Conservation (phyloP, 2,329 filamentous ascomycete genomes). For the Dactylonectria estremocensis region DNA sequence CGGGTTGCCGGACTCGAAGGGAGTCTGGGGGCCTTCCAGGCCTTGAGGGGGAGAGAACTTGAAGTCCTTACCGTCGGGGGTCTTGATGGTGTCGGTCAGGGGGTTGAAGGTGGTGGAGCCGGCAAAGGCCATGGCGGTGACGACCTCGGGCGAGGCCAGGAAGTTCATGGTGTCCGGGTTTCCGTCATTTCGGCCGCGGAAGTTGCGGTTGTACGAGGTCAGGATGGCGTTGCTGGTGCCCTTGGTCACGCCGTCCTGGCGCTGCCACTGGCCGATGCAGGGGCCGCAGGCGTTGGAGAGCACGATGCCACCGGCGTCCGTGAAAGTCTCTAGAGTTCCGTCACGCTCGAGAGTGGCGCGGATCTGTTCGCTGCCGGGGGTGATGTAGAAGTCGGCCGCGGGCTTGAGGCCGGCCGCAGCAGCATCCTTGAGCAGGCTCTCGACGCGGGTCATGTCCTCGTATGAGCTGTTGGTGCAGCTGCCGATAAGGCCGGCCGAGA, state of each 20-base stretch:
- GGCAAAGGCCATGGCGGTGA: constrained; percentile 95
- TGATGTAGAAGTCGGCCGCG: constrained; percentile 94
- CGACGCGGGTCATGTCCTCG: constrained; percentile 93
- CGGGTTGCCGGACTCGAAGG: constrained; percentile 85
- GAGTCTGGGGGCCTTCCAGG: constrained; percentile 70
- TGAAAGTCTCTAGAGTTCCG: constrained; percentile 92
- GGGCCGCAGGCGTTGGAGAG: constrained; percentile 96
- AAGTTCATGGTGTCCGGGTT: constrained; percentile 99
- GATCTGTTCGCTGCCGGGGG: constrained; percentile 97
- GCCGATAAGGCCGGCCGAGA: constrained; percentile 97
- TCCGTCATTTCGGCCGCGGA: constrained; percentile 95
- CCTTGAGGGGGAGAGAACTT: constrained; percentile 87
- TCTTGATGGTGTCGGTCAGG: constrained; percentile 86
- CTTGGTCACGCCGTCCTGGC: constrained; percentile 87
- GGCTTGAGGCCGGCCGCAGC: constrained; percentile 94
- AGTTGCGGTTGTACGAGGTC: constrained; percentile 98
- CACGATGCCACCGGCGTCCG: constrained; percentile 95
- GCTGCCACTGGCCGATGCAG: constrained; percentile 95
- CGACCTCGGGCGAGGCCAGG: constrained; percentile 94
- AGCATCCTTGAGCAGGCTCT: constrained; percentile 86
- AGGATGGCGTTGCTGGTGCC: constrained; percentile 94
- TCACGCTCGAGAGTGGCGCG: constrained; percentile 93
- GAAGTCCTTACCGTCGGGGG: constrained; percentile 86
- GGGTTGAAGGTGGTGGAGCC: constrained; percentile 97
- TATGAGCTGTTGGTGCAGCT: constrained; percentile 95